These are phyloP conservation scores for Rhytidiadelphus loreus DNA, from an alignment of 225 moss, liverwort and hornwort genomes.

Conservation along the genomic window DNA sequence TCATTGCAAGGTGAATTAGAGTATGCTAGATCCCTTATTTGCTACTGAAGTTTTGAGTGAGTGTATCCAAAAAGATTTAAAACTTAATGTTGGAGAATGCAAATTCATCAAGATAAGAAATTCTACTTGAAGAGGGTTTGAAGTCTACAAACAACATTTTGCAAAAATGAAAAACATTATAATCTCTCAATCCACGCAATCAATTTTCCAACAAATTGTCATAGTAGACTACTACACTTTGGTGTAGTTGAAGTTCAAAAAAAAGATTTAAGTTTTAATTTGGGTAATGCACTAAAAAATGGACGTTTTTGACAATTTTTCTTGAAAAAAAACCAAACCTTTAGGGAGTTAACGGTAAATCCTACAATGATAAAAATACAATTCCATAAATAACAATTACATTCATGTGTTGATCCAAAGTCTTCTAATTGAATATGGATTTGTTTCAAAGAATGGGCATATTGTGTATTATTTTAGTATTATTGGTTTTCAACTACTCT, in stretches of 20 bases:
- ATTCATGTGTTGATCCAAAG: not conserved
- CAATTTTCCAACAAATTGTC: not conserved
- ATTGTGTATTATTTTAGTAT: not conserved
- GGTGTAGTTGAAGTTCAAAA: not conserved
- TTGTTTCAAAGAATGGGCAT: not conserved
- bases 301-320: not conserved
- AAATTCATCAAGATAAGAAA: not conserved
- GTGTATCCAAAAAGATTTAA: not conserved
- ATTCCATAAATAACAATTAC: not conserved
- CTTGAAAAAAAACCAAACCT: rapidly evolving
- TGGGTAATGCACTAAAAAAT: not conserved
- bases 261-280: not conserved
- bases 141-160: not conserved
- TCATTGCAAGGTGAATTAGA: not conserved
- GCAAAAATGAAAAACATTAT: not conserved
- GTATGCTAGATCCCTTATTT: not conserved
- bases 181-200: not conserved
- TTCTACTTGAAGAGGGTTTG: rapidly evolving
- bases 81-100: not conserved
- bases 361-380: not conserved
- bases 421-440: not conserved
- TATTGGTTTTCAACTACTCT: not conserved
- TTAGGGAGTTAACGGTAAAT: not conserved
- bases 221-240: not conserved
- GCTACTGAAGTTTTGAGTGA: not conserved